Percentiles rank a stretch among this genome's conserved stretches.
These are phyloP conservation scores for Heritiera littoralis DNA, from an alignment of 345 rosid genomes.

Conservation along the genomic window DNA sequence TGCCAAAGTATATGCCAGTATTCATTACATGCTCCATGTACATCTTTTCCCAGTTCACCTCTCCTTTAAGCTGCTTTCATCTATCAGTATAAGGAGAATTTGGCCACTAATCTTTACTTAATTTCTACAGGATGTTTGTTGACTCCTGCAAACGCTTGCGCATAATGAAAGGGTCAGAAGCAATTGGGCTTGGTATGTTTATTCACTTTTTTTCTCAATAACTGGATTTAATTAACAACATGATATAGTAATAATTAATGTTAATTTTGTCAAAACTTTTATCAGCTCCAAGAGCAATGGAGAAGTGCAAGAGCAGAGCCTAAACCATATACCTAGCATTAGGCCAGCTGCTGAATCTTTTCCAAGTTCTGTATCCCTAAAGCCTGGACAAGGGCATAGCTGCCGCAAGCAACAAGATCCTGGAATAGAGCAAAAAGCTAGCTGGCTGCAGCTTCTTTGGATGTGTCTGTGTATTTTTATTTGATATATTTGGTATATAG, in stretches of 20 bases:
- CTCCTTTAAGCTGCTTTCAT: background rate
- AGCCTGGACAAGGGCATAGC: background rate
- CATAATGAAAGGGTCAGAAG: conserved; percentile 96
- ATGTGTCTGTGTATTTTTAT: conserved; percentile 36
- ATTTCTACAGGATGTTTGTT: conserved; percentile 77
- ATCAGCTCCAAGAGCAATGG: conserved; percentile 65
- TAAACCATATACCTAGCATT: conserved; percentile 19
- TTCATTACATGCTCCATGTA: background rate
- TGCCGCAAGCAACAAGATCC: background rate
- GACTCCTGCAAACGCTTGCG: conserved; percentile 95
- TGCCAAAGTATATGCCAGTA: background rate
- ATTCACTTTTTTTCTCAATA: background rate
- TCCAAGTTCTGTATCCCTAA: background rate
- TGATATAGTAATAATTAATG: background rate
- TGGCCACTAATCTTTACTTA: background rate
- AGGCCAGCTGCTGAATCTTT: background rate
- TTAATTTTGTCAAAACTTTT: background rate
- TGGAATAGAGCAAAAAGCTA: conserved; percentile 18
- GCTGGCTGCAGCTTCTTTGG: conserved; percentile 1
- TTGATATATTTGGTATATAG: conserved; percentile 42
- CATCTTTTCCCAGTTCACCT: background rate
- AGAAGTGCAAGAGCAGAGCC: conserved; percentile 62
- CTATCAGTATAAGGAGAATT: background rate
- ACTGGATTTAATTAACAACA: background rate
- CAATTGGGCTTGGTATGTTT: conserved; percentile 80